Evolutionary conservation across 106 monocot species (phyloP).

Genomic region (Gastrodia elata): DNA sequence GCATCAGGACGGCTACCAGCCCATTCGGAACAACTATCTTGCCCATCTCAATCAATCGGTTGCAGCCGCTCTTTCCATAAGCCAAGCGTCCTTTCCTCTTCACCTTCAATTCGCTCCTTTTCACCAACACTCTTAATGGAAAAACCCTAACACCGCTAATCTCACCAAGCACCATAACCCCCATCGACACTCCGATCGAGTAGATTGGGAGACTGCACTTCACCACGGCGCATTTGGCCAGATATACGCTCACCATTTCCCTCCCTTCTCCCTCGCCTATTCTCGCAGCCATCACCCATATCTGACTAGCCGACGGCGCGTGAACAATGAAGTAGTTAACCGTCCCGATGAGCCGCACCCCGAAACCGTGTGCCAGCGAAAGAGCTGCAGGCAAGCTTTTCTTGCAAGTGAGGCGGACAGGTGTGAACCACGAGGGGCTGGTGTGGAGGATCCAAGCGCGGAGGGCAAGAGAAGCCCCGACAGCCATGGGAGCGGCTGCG

Average conservation of each 20-base stretch:
- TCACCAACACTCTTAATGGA: conserved; percentile 15
- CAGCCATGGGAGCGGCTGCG: conserved; percentile 3
- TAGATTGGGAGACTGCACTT: conserved; percentile 10
- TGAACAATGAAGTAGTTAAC: conserved; percentile 18
- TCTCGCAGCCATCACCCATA: conserved; percentile 16
- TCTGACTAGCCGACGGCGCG: conserved; percentile 10
- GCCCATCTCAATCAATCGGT: background rate
- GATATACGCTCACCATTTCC: background rate
- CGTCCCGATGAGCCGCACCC: conserved; percentile 12
- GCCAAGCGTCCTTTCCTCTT: conserved; percentile 9
- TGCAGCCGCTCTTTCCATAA: conserved; percentile 4
- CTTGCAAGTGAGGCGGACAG: conserved; percentile 11
- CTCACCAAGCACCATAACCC: conserved; percentile 21
- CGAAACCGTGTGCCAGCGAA: conserved; percentile 13
- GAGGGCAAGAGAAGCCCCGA: conserved; percentile 2
- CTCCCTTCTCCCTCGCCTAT: background rate
- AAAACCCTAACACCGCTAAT: conserved; percentile 23
- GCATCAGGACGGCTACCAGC: background rate
- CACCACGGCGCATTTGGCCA: conserved; percentile 20
- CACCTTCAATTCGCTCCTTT: conserved; percentile 1
- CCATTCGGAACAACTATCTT: conserved; percentile 7
- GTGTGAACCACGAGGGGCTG: conserved; percentile 5
- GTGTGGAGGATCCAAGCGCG: conserved; percentile 21
- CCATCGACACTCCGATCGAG: conserved; percentile 10
- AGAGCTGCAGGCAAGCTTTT: background rate